A percentile compares a stretch with the other conserved stretches of the same genome.
phyloP scores from a whole-genome alignment of 495 filamentous ascomycete genomes.

The Hypoxylon cercidicola region DNA sequence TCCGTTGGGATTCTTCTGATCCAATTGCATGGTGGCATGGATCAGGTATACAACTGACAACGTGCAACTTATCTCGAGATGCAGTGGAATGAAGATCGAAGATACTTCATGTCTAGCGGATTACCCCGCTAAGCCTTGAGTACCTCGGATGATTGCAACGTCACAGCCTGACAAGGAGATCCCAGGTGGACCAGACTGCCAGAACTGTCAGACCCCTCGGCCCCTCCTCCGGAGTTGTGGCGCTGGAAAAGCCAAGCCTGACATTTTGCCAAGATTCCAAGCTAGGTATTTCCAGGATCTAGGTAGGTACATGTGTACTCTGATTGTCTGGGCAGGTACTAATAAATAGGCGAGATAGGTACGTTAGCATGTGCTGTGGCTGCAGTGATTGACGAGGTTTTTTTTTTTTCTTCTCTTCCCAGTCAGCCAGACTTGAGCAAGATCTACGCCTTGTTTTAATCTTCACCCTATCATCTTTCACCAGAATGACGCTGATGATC shows the following conservation, averaged over 20 bases:
- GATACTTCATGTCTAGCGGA: not conserved
- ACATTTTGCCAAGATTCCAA: constrained; percentile 33
- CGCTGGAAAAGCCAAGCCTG: constrained; percentile 1
- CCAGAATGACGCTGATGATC: constrained; percentile 30
- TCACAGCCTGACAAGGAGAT: too few relatives aligned
- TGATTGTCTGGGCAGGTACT: too few relatives aligned
- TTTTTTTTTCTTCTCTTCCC: constrained; percentile 20
- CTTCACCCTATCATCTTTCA: constrained; percentile 32
- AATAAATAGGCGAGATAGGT: not conserved
- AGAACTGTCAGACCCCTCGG: too few relatives aligned
- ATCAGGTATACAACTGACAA: not conserved
- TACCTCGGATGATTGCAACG: constrained; percentile 8
- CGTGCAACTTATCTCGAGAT: not conserved
- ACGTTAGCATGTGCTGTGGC: constrained; percentile 30
- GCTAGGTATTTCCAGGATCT: constrained; percentile 14
- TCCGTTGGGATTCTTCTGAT: constrained; percentile 19
- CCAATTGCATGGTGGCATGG: constrained; percentile 2
- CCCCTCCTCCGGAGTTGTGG: constrained; percentile 6
- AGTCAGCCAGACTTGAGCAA: not conserved
- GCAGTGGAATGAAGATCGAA: not conserved
- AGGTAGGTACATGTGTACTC: constrained; percentile 1
- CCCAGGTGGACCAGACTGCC: too few relatives aligned
- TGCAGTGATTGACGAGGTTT: constrained; percentile 36
- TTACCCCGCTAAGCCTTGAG: not conserved
- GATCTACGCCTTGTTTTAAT: constrained; percentile 25